Percentiles rank a stretch among this genome's conserved stretches.
Conservation (phyloP, 2,329 filamentous ascomycete species). For the Aureobasidium sp. region DNA sequence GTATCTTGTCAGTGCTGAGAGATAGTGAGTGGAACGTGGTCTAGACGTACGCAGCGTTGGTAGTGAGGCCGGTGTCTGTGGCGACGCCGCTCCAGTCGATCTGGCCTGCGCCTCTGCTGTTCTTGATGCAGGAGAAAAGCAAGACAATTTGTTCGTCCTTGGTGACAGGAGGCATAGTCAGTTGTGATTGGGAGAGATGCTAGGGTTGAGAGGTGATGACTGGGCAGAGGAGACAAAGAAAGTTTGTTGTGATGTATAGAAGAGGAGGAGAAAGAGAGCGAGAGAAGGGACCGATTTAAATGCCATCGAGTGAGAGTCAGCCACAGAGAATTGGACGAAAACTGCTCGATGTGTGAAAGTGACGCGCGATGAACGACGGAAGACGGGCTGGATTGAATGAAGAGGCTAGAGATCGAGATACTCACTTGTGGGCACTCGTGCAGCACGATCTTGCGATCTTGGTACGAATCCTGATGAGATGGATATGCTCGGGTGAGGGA, state of each 20-base stretch:
- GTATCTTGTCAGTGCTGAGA: slow-evolving; percentile 6
- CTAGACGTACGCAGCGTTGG: slow-evolving; percentile 60
- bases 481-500: neutral
- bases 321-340: neutral
- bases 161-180: slow-evolving; percentile 1
- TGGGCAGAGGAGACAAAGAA: neutral
- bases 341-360: neutral
- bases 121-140: slow-evolving; percentile 57
- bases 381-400: neutral
- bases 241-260: neutral
- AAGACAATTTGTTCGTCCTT: slow-evolving; percentile 55
- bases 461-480: neutral
- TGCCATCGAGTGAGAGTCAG: neutral
- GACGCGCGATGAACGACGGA: neutral
- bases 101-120: slow-evolving; percentile 52
- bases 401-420: neutral
- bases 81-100: slow-evolving; percentile 61
- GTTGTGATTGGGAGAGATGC: neutral
- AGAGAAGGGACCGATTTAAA: neutral
- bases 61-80: slow-evolving; percentile 53
- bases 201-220: neutral
- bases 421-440: neutral
- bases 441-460: neutral
- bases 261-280: neutral
- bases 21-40: neutral